Percentiles rank a stretch among this genome's conserved stretches.
phyloP scores from a whole-genome alignment of 2,329 filamentous ascomycete genomes.

The Botrytis galanthina region DNA sequence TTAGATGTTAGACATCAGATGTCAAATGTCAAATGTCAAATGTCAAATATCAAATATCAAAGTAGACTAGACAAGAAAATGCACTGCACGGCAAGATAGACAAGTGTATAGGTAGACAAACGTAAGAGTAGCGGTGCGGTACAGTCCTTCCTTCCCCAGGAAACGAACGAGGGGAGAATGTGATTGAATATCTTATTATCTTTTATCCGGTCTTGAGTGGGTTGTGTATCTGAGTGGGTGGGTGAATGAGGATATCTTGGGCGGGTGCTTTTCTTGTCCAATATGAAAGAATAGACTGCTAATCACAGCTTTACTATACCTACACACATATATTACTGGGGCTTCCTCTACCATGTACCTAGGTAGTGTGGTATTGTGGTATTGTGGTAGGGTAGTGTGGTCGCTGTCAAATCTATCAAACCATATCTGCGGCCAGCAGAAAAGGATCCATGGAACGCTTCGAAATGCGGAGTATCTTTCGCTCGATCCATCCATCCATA shows the following conservation, averaged over 20 bases:
- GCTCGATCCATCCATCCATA: neutral
- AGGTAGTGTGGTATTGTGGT: neutral
- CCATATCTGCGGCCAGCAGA: neutral
- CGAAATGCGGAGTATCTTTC: neutral
- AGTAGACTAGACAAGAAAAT: neutral
- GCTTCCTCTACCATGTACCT: neutral
- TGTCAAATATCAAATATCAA: no score
- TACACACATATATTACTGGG: neutral
- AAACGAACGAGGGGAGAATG: neutral
- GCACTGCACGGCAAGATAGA: neutral
- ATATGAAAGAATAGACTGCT: no score
- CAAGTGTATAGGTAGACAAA: constrained; percentile 1
- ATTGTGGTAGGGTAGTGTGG: neutral
- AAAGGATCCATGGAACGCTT: neutral
- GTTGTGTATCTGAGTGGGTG: neutral
- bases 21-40: neutral
- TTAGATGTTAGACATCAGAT: neutral
- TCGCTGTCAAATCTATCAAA: neutral
- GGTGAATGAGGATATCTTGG: neutral
- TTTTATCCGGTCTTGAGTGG: neutral
- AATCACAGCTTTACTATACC: no score
- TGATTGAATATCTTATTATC: neutral
- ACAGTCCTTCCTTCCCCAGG: constrained; percentile 3
- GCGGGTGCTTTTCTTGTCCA: neutral
- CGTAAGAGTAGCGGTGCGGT: constrained; percentile 11